Evolutionary conservation across 2,329 filamentous ascomycete species (phyloP), one percentile per base, ranked within the genome.

Genomic region (Pestalotiopsis sp.): DNA sequence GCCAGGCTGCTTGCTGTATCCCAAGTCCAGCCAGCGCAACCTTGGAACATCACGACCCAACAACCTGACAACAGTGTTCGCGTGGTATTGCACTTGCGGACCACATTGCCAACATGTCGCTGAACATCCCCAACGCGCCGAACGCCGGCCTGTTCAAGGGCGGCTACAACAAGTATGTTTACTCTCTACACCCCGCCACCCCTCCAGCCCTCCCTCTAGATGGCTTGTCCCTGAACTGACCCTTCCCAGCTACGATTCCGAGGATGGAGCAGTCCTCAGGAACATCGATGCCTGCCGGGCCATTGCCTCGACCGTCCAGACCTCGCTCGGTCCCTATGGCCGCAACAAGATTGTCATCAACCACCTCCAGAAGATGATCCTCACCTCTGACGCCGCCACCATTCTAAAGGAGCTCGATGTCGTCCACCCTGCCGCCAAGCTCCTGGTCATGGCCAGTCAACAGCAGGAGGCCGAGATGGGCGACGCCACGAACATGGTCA

Each of bases 271-370:
- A 75, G 95, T 99, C 74, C 88, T 98, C 73, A 94, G 96, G 79
- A 99, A 99, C 83, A 98, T 99, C 84, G 97, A 99, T 80, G 96
- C 97, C 80, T 99, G 96, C 86, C 90, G 95, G 73, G 93, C 96
- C 74, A 98, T 99, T 82, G 91, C 96, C 69, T 93, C 93, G 77
- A 99, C 96, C 66, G 96, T 99, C 64, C 94, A 97, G 86, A 98
- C 96, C 68, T 98, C 96, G 60, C 89, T 99, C 45, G 97, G 96
- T 66, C 96, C 96, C 70, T 98, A 97, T 83, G 96, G 96, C 78
- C 93, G 96, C 83, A 99, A 99, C 88, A 99, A 99, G 87, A 95
- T 99, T 79, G 94, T 99, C 85, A 98, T 99, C 87, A 99, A 99
- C 87, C 97, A 99, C 85, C 88, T 99, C 72, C 94, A 97, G 83